Conservation (phyloP, 306 rosid genomes). For the Lathyrus oleraceus region DNA sequence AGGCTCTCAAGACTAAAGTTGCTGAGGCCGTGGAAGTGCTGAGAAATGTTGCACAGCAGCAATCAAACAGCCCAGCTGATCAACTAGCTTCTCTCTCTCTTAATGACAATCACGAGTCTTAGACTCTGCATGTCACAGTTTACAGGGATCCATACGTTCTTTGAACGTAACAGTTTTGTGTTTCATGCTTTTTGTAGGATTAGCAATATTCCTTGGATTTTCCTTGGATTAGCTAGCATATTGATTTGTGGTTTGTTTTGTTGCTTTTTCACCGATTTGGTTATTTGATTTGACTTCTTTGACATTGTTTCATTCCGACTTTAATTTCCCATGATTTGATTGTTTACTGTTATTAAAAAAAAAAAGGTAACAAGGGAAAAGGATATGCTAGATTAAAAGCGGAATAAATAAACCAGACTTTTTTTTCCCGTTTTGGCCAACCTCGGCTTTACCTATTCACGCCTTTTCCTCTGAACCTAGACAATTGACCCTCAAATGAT, state of each 20-base stretch:
- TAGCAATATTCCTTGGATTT: constrained; percentile 28
- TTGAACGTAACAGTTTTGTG: constrained; percentile 21
- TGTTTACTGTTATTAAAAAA: not conserved
- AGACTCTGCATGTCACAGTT: constrained; percentile 15
- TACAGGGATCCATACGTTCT: constrained; percentile 21
- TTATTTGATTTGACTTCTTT: not conserved
- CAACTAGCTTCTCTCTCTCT: constrained; percentile 64
- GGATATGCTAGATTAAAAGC: not conserved
- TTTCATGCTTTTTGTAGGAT: constrained; percentile 22
- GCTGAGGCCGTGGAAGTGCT: constrained; percentile 72
- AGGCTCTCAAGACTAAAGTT: constrained; percentile 71
- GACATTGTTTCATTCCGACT: not conserved
- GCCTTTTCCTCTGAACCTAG: not conserved
- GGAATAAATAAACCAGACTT: not conserved
- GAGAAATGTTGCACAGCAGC: constrained; percentile 71
- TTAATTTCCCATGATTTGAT: not conserved
- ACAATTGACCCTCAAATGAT: not conserved
- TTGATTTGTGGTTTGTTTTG: constrained; percentile 22
- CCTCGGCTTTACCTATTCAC: not conserved
- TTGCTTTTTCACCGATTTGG: not conserved
- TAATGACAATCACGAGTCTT: constrained; percentile 52
- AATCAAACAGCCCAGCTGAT: constrained; percentile 47
- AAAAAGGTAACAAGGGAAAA: not conserved
- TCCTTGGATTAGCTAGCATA: constrained; percentile 29
- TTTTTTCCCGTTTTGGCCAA: not conserved